Evolutionary conservation across 2,329 filamentous ascomycete species (phyloP), one percentile per base, ranked within the genome.

Genomic region (Chaetomiaceae sp.): DNA sequence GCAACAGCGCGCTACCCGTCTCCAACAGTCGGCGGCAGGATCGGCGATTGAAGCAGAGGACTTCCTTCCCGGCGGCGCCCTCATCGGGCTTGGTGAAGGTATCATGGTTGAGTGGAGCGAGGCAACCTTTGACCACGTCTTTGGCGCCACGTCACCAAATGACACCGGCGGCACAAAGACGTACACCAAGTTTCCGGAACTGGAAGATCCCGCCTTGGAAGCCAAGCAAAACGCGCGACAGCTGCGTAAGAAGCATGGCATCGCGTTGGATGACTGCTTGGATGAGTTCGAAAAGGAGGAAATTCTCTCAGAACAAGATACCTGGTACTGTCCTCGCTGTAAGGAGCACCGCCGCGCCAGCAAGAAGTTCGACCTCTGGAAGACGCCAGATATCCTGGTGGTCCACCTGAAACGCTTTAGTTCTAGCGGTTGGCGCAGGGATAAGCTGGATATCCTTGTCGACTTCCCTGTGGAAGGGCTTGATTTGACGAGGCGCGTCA

Each of bases 341-440:
- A 97, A 97, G 69, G 89, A 96, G 63, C 87, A 95, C 64, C 84
- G 90, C 14, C 85, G 90, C 55, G 94, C 94, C 18, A 91, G 86
- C 72, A 99, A 99, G 75, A 96, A 94, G 65, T 90, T 99, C 48
- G 91, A 97, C 66, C 81, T 99, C 16, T 99, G 94, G 94, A 96
- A 92, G 66, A 86, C 89, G 2, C 94, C 94, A 0, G 94, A 99
- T 68, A 95, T 97, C 56, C 79, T 99, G 14, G 87, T 97, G 38
- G 87, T 96, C 57, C 94, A 99, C 66, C 78, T 99, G 45, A 99
- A 99, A 76, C 84, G 94, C 6, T 99, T 99, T 69, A 95, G 90
- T 66, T 90, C 87, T 21, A 87, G 85, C 60, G 84, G 89, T 14
- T 86, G 79, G 57, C 86, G 91, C 61, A 79, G 91, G 51, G 90